Percentiles rank a stretch among this genome's conserved stretches.
Evolutionary conservation across 768 basidiomycete genomes (phyloP).

Genomic region (Boletus sensibilis): DNA sequence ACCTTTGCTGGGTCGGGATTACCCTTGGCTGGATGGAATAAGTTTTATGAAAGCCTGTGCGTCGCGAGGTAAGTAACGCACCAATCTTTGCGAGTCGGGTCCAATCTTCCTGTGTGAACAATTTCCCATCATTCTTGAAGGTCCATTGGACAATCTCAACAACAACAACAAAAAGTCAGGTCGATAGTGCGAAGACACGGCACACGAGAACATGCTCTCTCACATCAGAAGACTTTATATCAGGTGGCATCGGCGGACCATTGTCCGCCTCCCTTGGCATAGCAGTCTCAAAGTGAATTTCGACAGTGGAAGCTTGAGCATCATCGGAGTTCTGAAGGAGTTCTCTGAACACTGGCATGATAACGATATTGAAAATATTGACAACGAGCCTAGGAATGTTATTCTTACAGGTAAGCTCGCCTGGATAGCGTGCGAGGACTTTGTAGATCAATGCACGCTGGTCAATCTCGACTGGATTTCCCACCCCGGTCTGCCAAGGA

Average conservation of each 20-base stretch:
- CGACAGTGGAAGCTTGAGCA: slow-evolving; percentile 67
- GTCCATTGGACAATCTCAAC: slow-evolving; percentile 72
- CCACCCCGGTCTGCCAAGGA: slow-evolving; percentile 48
- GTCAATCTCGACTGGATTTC: slow-evolving; percentile 78
- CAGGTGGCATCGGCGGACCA: no score
- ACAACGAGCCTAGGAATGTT: neutral
- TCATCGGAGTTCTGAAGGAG: slow-evolving; percentile 97
- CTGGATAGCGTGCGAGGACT: slow-evolving; percentile 90
- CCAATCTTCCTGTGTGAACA: slow-evolving; percentile 88
- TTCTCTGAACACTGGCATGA: slow-evolving; percentile 61
- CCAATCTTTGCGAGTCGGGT: slow-evolving; percentile 85
- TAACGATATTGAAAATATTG: no score
- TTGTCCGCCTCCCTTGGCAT: neutral
- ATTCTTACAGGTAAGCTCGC: slow-evolving; percentile 73
- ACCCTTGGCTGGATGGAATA: slow-evolving; percentile 66
- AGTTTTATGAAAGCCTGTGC: neutral
- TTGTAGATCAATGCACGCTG: slow-evolving; percentile 92
- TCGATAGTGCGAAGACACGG: slow-evolving; percentile 34
- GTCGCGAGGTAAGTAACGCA: slow-evolving; percentile 26
- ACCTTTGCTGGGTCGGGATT: slow-evolving; percentile 96
- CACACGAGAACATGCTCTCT: neutral
- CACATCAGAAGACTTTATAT: slow-evolving; percentile 49
- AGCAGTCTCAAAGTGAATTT: slow-evolving; percentile 76
- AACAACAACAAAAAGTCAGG: no score
- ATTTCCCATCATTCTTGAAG: slow-evolving; percentile 83